Percentiles rank a stretch among this genome's conserved stretches.
These are phyloP conservation scores for Harringtonia lauricola DNA, from an alignment of 2,329 filamentous ascomycete species.

Conservation along the genomic window DNA sequence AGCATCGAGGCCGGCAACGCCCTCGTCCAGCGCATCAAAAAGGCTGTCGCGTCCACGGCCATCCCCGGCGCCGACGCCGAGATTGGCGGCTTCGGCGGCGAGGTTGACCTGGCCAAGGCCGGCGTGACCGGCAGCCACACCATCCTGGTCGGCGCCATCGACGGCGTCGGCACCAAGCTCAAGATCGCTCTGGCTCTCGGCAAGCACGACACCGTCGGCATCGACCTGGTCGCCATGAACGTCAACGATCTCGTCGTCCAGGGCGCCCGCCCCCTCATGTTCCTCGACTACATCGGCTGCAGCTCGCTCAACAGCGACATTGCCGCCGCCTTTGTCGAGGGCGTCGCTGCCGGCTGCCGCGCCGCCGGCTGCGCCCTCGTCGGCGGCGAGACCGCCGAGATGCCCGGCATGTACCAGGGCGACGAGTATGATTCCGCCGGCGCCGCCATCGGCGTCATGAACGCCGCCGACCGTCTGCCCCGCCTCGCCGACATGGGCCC, in stretches of 20 bases:
- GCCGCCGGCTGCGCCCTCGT: slow-evolving; percentile 81
- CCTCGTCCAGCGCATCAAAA: slow-evolving; percentile 86
- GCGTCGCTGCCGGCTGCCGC: slow-evolving; percentile 79
- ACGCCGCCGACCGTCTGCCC: slow-evolving; percentile 59
- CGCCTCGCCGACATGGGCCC: slow-evolving; percentile 62
- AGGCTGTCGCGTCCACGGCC: slow-evolving; percentile 73
- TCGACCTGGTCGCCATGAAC: slow-evolving; percentile 97
- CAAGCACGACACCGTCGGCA: slow-evolving; percentile 89
- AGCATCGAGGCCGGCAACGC: slow-evolving; percentile 91
- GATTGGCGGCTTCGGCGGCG: slow-evolving; percentile 91
- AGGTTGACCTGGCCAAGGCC: slow-evolving; percentile 65
- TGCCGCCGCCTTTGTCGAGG: slow-evolving; percentile 78
- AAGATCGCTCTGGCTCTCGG: slow-evolving; percentile 86
- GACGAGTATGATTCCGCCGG: slow-evolving; percentile 92
- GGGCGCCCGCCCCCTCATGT: slow-evolving; percentile 88
- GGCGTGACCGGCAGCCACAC: slow-evolving; percentile 65
- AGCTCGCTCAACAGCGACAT: slow-evolving; percentile 70
- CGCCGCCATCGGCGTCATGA: slow-evolving; percentile 77
- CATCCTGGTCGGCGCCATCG: slow-evolving; percentile 84
- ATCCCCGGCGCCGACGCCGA: slow-evolving; percentile 82
- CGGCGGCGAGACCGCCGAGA: slow-evolving; percentile 96
- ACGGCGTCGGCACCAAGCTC: slow-evolving; percentile 93
- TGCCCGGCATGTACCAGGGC: slow-evolving; percentile 86
- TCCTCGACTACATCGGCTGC: slow-evolving; percentile 97
- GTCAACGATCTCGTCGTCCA: slow-evolving; percentile 97